Evolutionary conservation across 1,284 basidiomycete species (phyloP).

Genomic region (Mycena sp.): DNA sequence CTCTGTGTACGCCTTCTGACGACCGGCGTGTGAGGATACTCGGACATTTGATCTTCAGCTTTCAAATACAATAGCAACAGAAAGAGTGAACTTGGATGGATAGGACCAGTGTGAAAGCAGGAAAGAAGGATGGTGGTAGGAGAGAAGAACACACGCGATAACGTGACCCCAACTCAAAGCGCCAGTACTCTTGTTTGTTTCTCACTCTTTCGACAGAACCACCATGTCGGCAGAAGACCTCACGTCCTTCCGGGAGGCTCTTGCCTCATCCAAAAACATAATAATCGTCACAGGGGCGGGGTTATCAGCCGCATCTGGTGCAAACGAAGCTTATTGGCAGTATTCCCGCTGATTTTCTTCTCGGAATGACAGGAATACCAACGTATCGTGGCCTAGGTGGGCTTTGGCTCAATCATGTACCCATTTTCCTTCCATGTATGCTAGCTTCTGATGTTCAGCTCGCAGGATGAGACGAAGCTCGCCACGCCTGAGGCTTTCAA

Average conservation of each 20-base stretch:
- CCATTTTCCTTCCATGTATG: not conserved
- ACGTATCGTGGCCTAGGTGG: conserved; percentile 20
- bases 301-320: conserved; percentile 65
- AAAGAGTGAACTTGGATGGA: not conserved
- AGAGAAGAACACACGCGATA: conserved; percentile 3
- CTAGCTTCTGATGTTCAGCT: not conserved
- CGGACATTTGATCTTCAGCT: not conserved
- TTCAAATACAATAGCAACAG: not conserved
- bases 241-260: conserved; percentile 37
- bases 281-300: conserved; percentile 69
- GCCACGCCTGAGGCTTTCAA: conserved; percentile 68
- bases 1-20: conserved; percentile 1
- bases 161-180: too few relatives aligned
- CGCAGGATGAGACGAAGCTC: conserved; percentile 40
- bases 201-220: not conserved
- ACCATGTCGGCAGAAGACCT: conserved; percentile 27
- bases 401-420: conserved; percentile 20
- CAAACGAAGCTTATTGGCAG: conserved; percentile 11
- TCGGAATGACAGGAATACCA: conserved; percentile 23
- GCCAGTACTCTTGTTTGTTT: not conserved
- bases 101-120: conserved; percentile 16
- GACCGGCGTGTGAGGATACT: conserved; percentile 16
- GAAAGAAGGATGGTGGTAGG: not conserved
- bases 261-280: conserved; percentile 51
- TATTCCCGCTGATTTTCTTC: not conserved